phyloP scores from a whole-genome alignment of 1,284 basidiomycete species.

The Leccinum fallax region DNA sequence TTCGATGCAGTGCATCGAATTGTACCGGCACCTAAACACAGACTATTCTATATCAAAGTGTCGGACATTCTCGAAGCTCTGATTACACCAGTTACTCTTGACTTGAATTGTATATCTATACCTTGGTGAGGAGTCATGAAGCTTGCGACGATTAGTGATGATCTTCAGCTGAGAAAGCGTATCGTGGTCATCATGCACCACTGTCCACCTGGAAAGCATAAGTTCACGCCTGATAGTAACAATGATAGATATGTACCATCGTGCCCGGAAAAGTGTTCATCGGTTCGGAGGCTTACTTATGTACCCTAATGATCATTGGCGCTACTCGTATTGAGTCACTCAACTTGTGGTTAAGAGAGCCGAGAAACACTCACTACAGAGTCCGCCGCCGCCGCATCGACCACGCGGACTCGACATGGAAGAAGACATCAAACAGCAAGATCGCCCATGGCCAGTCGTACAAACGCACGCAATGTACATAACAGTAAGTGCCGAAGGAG shows the following conservation, averaged over 20 bases:
- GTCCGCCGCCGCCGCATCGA: background rate
- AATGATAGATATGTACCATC: background rate
- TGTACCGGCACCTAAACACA: constrained; percentile 1
- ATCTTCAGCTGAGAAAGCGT: background rate
- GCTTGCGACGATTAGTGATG: background rate
- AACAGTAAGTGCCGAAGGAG: background rate
- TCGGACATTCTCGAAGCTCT: background rate
- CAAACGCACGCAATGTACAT: background rate
- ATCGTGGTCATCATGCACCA: background rate
- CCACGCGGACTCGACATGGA: background rate
- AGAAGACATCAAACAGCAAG: background rate
- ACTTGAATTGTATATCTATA: background rate
- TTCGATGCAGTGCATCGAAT: background rate
- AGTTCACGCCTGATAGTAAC: background rate
- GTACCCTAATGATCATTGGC: background rate
- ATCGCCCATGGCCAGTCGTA: background rate
- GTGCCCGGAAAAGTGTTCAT: background rate
- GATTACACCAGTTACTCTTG: background rate
- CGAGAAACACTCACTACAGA: background rate
- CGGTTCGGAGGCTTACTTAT: background rate
- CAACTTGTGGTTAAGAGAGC: background rate
- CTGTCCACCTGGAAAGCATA: background rate
- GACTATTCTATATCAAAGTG: constrained; percentile 5
- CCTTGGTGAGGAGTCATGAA: background rate
- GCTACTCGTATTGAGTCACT: background rate